A percentile compares a stretch with the other conserved stretches of the same genome.
phyloP scores from a whole-genome alignment of 202 grass and related monocot genomes.

The Panicum virgatum region DNA sequence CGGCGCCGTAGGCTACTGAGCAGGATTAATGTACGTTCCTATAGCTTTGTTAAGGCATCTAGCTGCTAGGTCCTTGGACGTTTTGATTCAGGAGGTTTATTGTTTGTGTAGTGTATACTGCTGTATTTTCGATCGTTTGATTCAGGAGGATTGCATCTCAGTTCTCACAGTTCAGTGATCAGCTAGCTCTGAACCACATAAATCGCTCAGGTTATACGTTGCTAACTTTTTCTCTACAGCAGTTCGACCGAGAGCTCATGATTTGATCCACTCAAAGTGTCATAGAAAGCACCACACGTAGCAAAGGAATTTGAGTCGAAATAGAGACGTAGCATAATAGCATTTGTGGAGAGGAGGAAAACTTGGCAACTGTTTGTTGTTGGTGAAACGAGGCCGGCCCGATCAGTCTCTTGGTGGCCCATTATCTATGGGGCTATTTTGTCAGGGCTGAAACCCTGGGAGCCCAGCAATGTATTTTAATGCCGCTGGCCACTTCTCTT shows the following conservation, averaged over 20 bases:
- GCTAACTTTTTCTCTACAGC: not conserved
- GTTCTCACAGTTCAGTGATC: not conserved
- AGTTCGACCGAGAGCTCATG: not conserved
- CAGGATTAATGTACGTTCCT: not conserved
- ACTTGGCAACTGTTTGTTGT: too few species aligned
- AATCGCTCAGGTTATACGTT: not conserved
- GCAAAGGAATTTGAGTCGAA: not conserved
- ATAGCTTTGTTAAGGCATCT: slow-evolving; percentile 15
- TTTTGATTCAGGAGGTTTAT: not conserved
- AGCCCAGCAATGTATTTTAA: not conserved
- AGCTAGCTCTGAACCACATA: not conserved
- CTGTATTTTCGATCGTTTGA: not conserved
- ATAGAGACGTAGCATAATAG: too few species aligned
- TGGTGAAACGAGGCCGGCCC: not conserved
- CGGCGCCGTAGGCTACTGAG: slow-evolving; percentile 43
- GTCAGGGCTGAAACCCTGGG: not conserved
- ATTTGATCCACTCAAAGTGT: not conserved
- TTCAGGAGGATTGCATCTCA: not conserved
- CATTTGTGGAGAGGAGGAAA: not conserved
- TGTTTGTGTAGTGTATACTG: not conserved
- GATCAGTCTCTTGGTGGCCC: not conserved
- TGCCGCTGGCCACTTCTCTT: too few species aligned
- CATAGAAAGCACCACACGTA: not conserved
- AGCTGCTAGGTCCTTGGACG: not conserved
- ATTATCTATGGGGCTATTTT: not conserved